Conservation (phyloP, 768 basidiomycete species). For the Panellus pusillus region DNA sequence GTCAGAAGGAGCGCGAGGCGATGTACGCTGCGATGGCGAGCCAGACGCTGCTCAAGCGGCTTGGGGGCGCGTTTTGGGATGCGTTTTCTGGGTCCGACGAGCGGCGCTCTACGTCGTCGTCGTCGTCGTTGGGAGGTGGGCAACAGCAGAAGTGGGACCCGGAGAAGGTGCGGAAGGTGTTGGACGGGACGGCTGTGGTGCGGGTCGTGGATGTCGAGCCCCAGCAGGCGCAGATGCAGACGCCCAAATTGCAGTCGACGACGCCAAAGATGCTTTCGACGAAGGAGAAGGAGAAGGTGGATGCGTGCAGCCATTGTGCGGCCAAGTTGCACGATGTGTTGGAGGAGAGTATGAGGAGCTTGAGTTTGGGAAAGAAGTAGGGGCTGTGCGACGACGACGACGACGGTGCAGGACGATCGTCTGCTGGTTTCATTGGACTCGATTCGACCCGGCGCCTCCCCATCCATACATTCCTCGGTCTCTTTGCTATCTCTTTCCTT, state of each 20-base stretch:
- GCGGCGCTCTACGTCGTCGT: slow-evolving; percentile 23
- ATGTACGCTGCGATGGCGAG: slow-evolving; percentile 74
- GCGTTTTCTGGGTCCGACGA: slow-evolving; percentile 66
- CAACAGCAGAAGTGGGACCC: slow-evolving; percentile 51
- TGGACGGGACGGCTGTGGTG: slow-evolving; percentile 82
- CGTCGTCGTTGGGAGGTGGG: slow-evolving; percentile 18
- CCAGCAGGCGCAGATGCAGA: neutral
- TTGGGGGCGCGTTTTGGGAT: slow-evolving; percentile 84
- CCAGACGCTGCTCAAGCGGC: slow-evolving; percentile 70
- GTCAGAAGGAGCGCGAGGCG: slow-evolving; percentile 33
- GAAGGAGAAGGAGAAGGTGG: slow-evolving; percentile 7
- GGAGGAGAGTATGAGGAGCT: slow-evolving; percentile 50
- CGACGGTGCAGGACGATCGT: too few species aligned
- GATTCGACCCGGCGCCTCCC: too few species aligned
- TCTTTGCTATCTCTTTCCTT: too few species aligned
- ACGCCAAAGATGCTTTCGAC: neutral
- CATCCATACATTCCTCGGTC: too few species aligned
- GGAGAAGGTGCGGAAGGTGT: slow-evolving; percentile 77
- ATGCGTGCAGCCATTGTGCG: slow-evolving; percentile 22
- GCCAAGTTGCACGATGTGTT: slow-evolving; percentile 34
- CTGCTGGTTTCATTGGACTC: too few species aligned
- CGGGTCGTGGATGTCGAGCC: slow-evolving; percentile 75
- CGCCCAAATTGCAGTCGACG: neutral
- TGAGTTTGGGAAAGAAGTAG: slow-evolving; percentile 39
- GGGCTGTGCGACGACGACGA: too few species aligned